Evolutionary conservation across 257 asterid species (phyloP).

Genomic region (Vinca minor): DNA sequence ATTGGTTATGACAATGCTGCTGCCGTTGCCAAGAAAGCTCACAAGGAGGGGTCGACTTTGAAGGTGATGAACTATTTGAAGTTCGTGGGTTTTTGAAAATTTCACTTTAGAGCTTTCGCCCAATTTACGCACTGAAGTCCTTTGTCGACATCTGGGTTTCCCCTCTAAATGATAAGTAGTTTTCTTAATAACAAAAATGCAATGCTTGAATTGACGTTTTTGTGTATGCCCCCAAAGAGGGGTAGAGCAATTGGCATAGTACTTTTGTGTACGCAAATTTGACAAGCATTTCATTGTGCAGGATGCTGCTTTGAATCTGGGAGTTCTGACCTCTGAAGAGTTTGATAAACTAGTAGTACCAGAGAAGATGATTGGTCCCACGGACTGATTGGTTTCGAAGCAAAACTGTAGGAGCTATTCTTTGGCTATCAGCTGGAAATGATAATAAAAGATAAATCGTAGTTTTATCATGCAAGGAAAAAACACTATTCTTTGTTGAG

Average conservation of each 20-base stretch:
- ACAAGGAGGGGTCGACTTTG: slow-evolving; percentile 85
- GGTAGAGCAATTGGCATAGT: no score
- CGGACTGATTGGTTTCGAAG: slow-evolving; percentile 27
- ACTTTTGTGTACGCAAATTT: slow-evolving; percentile 4
- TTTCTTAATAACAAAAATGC: neutral
- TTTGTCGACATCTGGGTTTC: neutral
- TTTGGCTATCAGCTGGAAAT: neutral
- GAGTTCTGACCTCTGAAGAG: slow-evolving; percentile 67
- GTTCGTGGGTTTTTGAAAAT: neutral
- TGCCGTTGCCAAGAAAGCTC: slow-evolving; percentile 94
- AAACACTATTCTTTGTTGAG: neutral
- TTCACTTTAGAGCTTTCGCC: neutral
- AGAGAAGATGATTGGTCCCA: slow-evolving; percentile 88
- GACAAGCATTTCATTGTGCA: slow-evolving; percentile 27
- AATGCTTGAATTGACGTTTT: neutral
- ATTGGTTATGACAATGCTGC: slow-evolving; percentile 97
- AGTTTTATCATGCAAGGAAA: neutral
- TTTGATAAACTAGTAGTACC: slow-evolving; percentile 84
- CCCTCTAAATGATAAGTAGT: neutral
- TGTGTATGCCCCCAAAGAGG: no score
- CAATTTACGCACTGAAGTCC: neutral
- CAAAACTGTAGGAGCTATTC: neutral
- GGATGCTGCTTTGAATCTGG: slow-evolving; percentile 83
- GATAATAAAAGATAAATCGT: neutral
- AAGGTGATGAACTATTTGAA: slow-evolving; percentile 38